Evolutionary conservation across 805 yeast genomes (phyloP).

Genomic region (Metschnikowia sp.): DNA sequence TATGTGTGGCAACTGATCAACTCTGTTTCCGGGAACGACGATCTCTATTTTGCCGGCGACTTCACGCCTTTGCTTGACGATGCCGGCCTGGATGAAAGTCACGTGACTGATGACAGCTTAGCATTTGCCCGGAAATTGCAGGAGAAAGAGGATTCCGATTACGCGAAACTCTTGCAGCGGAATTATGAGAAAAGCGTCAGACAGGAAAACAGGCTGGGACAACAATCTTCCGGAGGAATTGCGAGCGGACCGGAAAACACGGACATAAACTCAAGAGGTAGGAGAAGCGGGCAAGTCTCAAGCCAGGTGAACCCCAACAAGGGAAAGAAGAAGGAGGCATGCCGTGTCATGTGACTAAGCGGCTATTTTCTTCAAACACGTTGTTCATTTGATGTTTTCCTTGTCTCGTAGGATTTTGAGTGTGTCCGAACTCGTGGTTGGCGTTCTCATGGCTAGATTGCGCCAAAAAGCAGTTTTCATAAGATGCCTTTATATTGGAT

Average conservation of each 20-base stretch:
- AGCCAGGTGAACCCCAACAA: too few relatives aligned
- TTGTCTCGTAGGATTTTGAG: too few relatives aligned
- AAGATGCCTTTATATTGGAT: too few relatives aligned
- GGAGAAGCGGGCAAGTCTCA: too few relatives aligned
- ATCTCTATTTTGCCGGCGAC: conserved; percentile 63
- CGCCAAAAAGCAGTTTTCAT: too few relatives aligned
- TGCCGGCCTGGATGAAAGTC: conserved; percentile 6
- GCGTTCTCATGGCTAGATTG: too few relatives aligned
- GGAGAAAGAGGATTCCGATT: conserved; percentile 53
- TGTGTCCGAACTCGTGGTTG: too few relatives aligned
- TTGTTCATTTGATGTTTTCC: too few relatives aligned
- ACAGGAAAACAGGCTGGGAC: too few relatives aligned
- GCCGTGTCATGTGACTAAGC: background rate
- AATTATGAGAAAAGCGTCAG: conserved; percentile 17
- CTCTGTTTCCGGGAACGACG: conserved; percentile 66
- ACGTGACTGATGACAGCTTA: conserved; percentile 15
- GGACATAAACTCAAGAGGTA: too few relatives aligned
- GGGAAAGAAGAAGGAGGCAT: conserved; percentile 1
- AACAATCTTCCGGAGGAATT: too few relatives aligned
- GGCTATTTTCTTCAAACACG: background rate
- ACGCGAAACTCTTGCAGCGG: conserved; percentile 45
- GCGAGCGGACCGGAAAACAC: too few relatives aligned
- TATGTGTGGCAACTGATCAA: conserved; percentile 81
- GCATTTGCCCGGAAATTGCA: conserved; percentile 46
- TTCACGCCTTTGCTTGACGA: conserved; percentile 48